Conservation (phyloP, 2,329 filamentous ascomycete genomes). For the Colletotrichum sp. region DNA sequence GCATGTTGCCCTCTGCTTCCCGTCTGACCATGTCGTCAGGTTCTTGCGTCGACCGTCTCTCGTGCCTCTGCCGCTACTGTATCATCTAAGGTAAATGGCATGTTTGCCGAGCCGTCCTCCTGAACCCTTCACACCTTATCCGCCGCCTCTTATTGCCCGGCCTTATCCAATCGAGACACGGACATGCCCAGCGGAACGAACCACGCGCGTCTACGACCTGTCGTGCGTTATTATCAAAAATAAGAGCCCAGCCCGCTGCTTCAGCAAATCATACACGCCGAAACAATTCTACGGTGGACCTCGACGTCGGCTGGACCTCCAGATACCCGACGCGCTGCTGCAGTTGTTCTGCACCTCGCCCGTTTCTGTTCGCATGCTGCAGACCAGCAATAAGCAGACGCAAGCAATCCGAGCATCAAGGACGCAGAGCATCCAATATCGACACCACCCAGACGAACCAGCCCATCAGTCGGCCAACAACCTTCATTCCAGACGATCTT, state of each 20-base stretch:
- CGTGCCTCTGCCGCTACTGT: background rate
- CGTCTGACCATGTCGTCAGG: background rate
- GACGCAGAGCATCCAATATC: background rate
- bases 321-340: conserved; percentile 16
- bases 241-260: background rate
- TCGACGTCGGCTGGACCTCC: background rate
- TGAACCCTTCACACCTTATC: background rate
- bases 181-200: background rate
- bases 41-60: background rate
- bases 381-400: conserved; percentile 8
- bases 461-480: background rate
- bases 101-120: background rate
- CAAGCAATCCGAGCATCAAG: conserved; percentile 11
- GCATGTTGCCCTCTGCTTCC: background rate
- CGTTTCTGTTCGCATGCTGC: conserved; percentile 11
- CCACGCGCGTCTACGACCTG: background rate
- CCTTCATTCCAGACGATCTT: background rate
- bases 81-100: background rate
- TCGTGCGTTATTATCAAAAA: conserved; percentile 9
- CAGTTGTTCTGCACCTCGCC: conserved; percentile 3
- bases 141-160: background rate
- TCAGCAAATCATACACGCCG: background rate
- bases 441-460: background rate
- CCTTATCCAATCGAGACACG: background rate
- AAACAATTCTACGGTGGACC: background rate